Evolutionary conservation across 768 basidiomycete genomes (phyloP), one percentile per base, ranked within the genome.

Genomic region (Suillus sp.): DNA sequence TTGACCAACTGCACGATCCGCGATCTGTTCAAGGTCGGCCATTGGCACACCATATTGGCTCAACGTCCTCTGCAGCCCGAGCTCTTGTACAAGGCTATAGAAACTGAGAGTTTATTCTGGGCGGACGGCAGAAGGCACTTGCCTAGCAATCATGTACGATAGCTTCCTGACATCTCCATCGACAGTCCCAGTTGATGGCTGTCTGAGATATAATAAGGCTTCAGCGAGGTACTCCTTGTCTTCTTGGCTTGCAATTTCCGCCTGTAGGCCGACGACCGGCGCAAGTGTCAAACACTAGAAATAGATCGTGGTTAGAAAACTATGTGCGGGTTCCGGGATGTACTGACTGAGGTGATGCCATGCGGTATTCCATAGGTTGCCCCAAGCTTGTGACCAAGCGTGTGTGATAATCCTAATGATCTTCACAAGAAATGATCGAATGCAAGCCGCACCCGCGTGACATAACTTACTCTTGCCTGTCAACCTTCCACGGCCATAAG

Each of bases 291-390:
- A 78, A 71, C 91, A 92, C 90, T 92, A 59, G 40, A 43, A 38
- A 60, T 50, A 54, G 2, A 27, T 27, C 59, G 6, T n/a, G 62
- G 38, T 68, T 50, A 55, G 59, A 53, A 45, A 55, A 62, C 53
- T 20, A 16, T 53, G 22, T n/a, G 13, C 14, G 22, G 4, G 16
- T 37, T 45, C 32, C 25, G 50, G 20, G 18, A 10, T 61, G 59
- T 20, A 69, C 85, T 74, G 65, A 90, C 90, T n/a, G 91, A 92
- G 4, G 92, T 92, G 65, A 92, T 89, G 10, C 92, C 92, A 71
- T 94, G 91, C 25, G 91, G 89, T 62, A 94, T 92, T 59, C 80
- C 76, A 69, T 92, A 93, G 48, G 79, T 78, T 20, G 90, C 90
- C 3, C 91, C 91, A 13, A 91, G 81, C 68, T 82, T 86, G 72